These are phyloP conservation scores for Metschnikowia noctiluminum DNA, from an alignment of 805 yeast species.

Conservation along the genomic window DNA sequence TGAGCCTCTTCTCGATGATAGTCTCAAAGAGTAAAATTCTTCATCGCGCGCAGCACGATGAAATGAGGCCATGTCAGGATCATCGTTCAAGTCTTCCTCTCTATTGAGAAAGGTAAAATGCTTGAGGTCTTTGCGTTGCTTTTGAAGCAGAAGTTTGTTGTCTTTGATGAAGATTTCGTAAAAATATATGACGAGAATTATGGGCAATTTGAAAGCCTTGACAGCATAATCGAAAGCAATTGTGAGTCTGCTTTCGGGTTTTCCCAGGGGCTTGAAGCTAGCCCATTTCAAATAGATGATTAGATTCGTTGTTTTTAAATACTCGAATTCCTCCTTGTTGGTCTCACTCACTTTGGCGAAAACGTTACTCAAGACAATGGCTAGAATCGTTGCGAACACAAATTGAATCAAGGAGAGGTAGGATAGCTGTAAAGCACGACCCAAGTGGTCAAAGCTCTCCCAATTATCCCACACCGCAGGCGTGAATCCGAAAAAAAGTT, in stretches of 20 bases:
- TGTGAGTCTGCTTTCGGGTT: constrained; percentile 9
- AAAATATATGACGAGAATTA: constrained; percentile 28
- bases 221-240: constrained; percentile 18
- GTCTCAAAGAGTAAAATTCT: constrained; percentile 25
- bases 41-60: constrained; percentile 16
- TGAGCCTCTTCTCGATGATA: constrained; percentile 28
- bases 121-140: constrained; percentile 24
- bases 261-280: constrained; percentile 17
- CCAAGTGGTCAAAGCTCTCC: constrained; percentile 45
- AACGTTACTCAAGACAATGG: constrained; percentile 48
- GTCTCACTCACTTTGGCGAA: constrained; percentile 31
- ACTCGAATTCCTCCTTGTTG: constrained; percentile 39
- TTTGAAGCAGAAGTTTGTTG: constrained; percentile 14
- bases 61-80: constrained; percentile 26
- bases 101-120: constrained; percentile 34
- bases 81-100: constrained; percentile 30
- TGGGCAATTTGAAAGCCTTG: constrained; percentile 35
- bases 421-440: constrained; percentile 46
- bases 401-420: constrained; percentile 54
- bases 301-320: constrained; percentile 37
- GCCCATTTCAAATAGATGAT: constrained; percentile 36
- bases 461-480: constrained; percentile 60
- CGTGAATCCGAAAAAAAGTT: constrained; percentile 55
- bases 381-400: constrained; percentile 51
- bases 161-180: constrained; percentile 31